phyloP scores from a whole-genome alignment of 768 basidiomycete genomes.

The Boletus pseudo-olivaceus region DNA sequence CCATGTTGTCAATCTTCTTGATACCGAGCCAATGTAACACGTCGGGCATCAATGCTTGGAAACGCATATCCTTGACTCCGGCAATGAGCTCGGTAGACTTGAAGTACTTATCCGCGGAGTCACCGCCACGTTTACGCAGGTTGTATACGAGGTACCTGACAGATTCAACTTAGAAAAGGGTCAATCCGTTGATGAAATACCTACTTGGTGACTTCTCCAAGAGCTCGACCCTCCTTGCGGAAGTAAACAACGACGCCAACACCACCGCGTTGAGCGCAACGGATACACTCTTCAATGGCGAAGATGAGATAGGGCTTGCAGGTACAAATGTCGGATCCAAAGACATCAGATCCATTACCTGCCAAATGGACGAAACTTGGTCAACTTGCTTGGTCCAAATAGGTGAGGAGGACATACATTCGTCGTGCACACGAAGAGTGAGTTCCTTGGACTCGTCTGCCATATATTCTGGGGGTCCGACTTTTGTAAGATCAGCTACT shows the following conservation, averaged over 20 bases:
- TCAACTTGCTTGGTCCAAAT: neutral
- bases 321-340: constrained; percentile 89
- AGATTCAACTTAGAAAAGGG: neutral
- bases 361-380: neutral
- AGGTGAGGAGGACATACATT: constrained; percentile 53
- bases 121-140: constrained; percentile 90
- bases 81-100: constrained; percentile 90
- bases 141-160: constrained; percentile 90
- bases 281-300: constrained; percentile 92
- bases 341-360: constrained; percentile 95
- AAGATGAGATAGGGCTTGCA: constrained; percentile 92
- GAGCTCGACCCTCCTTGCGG: constrained; percentile 88
- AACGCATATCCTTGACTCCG: constrained; percentile 95
- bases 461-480: constrained; percentile 80
- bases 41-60: constrained; percentile 93
- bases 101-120: constrained; percentile 92
- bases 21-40: constrained; percentile 95
- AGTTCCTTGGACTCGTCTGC: constrained; percentile 74
- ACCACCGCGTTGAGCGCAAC: constrained; percentile 77
- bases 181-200: constrained; percentile 16
- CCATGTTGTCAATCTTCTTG: constrained; percentile 83
- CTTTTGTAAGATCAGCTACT: constrained; percentile 34
- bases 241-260: constrained; percentile 94
- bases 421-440: constrained; percentile 89
- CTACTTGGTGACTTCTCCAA: constrained; percentile 91